phyloP scores from a whole-genome alignment of 164 flowering plant genomes.

The Dillenia turbinata region DNA sequence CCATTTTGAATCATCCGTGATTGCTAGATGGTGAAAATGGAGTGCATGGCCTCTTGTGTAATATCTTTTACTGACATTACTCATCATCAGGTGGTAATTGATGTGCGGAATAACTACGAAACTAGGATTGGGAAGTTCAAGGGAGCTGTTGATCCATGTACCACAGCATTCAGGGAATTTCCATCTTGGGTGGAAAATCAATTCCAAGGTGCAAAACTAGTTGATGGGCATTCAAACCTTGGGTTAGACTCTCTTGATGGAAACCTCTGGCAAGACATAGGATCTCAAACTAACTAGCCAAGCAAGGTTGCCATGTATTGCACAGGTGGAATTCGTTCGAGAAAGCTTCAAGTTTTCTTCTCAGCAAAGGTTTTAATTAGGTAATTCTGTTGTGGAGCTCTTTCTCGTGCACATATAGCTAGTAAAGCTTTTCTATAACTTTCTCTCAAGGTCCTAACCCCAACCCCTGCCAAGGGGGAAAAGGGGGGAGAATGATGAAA shows the following conservation, averaged over 20 bases:
- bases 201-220: slow-evolving; percentile 30
- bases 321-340: slow-evolving; percentile 96
- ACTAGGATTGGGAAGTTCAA: slow-evolving; percentile 89
- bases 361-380: slow-evolving; percentile 89
- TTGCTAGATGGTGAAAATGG: too few relatives aligned
- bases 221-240: slow-evolving; percentile 10
- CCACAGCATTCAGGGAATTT: slow-evolving; percentile 79
- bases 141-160: slow-evolving; percentile 92
- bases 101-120: slow-evolving; percentile 88
- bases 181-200: slow-evolving; percentile 86
- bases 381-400: slow-evolving; percentile 27
- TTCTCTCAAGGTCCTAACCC: too few relatives aligned
- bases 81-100: slow-evolving; percentile 73
- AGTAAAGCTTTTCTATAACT: too few relatives aligned
- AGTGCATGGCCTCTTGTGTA: background rate
- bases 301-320: slow-evolving; percentile 95
- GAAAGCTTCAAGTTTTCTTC: slow-evolving; percentile 94
- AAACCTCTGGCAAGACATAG: slow-evolving; percentile 11
- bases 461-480: too few relatives aligned
- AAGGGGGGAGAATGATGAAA: too few relatives aligned
- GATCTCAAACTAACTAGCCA: slow-evolving; percentile 28
- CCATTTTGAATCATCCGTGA: too few relatives aligned
- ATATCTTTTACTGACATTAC: background rate
- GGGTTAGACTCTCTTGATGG: slow-evolving; percentile 19
- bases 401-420: background rate